Conservation (phyloP, 495 filamentous ascomycete genomes). For the Hyaloscypha finlandica region DNA sequence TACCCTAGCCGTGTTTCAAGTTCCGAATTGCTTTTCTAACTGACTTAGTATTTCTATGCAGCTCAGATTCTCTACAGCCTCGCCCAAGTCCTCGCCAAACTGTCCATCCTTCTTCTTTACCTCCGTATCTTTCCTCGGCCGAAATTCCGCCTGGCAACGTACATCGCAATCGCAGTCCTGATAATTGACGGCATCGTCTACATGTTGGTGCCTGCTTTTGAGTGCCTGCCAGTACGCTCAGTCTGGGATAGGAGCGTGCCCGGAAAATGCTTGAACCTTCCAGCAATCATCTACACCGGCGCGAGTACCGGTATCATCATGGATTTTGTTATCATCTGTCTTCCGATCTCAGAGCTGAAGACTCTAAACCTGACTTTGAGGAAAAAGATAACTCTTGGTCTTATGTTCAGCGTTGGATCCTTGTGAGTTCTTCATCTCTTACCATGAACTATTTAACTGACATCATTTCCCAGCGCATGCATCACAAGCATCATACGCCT, state of each 20-base stretch:
- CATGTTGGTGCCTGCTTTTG: constrained; percentile 38
- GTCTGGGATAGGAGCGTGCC: constrained; percentile 32
- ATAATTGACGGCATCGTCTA: constrained; percentile 42
- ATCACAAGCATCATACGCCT: constrained; percentile 8
- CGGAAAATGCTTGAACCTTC: constrained; percentile 37
- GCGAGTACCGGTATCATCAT: constrained; percentile 38
- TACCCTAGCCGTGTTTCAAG: neutral
- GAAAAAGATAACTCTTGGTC: constrained; percentile 34
- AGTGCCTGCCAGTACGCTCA: constrained; percentile 42
- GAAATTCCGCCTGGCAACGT: constrained; percentile 29
- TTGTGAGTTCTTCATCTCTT: neutral
- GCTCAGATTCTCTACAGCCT: constrained; percentile 39
- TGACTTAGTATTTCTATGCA: constrained; percentile 27
- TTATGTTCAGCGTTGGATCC: constrained; percentile 7
- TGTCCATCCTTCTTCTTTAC: constrained; percentile 52
- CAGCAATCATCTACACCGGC: constrained; percentile 35
- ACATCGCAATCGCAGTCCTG: constrained; percentile 37
- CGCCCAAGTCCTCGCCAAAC: constrained; percentile 41
- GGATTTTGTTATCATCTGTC: constrained; percentile 40
- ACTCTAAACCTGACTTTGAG: constrained; percentile 37
- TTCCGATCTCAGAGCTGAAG: constrained; percentile 40
- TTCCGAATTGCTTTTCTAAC: neutral
- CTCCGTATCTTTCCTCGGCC: constrained; percentile 47
- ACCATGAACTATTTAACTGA: constrained; percentile 2
- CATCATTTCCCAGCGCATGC: constrained; percentile 28